Conservation (phyloP, 2,329 filamentous ascomycete genomes). For the Aspergillus thermomutatus region DNA sequence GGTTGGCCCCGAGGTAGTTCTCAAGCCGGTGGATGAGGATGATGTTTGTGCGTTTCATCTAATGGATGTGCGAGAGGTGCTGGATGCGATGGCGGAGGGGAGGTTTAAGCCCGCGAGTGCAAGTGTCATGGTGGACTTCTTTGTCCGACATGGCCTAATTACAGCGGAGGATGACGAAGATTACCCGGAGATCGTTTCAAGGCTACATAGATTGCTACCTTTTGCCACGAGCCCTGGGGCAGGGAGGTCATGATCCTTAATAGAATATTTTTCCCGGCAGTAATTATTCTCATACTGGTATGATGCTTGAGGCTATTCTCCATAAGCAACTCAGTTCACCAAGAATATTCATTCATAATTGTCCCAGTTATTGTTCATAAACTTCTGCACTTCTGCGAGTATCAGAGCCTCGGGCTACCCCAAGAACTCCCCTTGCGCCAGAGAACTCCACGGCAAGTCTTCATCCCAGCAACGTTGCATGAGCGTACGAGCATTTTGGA, state of each 20-base stretch:
- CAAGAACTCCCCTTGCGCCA: slow-evolving; percentile 39
- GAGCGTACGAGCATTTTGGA: slow-evolving; percentile 38
- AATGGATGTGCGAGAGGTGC: slow-evolving; percentile 3
- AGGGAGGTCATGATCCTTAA: background rate
- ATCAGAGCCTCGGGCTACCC: slow-evolving; percentile 21
- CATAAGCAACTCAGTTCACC: too few species aligned
- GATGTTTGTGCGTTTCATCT: slow-evolving; percentile 5
- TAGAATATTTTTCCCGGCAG: too few species aligned
- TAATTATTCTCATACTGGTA: background rate
- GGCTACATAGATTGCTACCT: slow-evolving; percentile 8
- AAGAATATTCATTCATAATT: background rate
- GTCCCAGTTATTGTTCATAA: background rate
- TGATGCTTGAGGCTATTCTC: background rate
- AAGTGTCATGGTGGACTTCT: slow-evolving; percentile 6
- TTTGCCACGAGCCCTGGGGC: background rate
- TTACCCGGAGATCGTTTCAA: slow-evolving; percentile 6
- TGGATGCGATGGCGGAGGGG: background rate
- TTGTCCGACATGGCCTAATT: slow-evolving; percentile 7
- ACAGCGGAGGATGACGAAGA: slow-evolving; percentile 4
- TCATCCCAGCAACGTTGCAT: slow-evolving; percentile 41
- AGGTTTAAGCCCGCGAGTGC: slow-evolving; percentile 7
- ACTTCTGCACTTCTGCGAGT: background rate
- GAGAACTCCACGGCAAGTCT: slow-evolving; percentile 36
- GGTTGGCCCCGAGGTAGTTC: background rate
- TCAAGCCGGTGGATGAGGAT: slow-evolving; percentile 3